Conservation (phyloP, 139 green algal species). For the Zygnema circumcarinatum region DNA sequence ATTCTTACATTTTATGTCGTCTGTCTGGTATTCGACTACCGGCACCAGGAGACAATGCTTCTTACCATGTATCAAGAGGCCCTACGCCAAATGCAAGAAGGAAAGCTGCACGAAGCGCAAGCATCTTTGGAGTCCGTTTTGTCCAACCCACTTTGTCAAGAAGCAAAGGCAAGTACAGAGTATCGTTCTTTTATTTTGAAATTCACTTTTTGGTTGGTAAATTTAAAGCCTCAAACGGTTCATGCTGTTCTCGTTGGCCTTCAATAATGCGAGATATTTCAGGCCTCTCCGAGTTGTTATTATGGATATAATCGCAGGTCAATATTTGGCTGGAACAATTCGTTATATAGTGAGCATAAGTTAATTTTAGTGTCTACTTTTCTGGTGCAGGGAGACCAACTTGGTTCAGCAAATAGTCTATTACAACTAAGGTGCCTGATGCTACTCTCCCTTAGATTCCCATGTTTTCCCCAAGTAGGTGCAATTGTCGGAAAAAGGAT, state of each 20-base stretch:
- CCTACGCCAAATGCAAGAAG: neutral
- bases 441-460: neutral
- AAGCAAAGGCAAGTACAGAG: neutral
- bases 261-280: no score
- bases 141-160: neutral
- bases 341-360: no score
- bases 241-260: no score
- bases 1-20: no score
- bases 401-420: neutral
- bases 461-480: no score
- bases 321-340: no score
- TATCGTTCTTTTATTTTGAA: neutral
- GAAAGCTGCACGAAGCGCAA: neutral
- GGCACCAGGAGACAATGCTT: conserved; percentile 4
- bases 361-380: no score
- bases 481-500: neutral
- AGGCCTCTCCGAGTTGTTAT: neutral
- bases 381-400: neutral
- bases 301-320: neutral
- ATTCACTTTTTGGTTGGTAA: neutral
- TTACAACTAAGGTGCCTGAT: neutral
- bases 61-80: conserved; percentile 7
- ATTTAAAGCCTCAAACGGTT: no score
- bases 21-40: no score
- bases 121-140: neutral